Conservation (phyloP, 768 basidiomycete species). For the Mycena chlorophos region DNA sequence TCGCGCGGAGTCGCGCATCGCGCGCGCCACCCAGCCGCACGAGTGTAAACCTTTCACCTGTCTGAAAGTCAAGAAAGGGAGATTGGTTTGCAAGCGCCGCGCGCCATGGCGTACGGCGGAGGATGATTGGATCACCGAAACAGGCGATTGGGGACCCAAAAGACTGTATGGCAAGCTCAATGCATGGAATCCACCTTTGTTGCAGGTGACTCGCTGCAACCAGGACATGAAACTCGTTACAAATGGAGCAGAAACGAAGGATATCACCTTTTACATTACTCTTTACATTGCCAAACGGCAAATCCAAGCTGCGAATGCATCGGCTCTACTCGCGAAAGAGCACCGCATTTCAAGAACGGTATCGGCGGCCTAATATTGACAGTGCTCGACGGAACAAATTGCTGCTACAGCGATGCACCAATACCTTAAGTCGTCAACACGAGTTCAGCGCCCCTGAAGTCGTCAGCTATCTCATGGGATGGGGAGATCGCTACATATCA, state of each 20-base stretch:
- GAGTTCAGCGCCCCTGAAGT: slow-evolving; percentile 34
- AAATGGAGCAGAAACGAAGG: slow-evolving; percentile 33
- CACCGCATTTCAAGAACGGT: slow-evolving; percentile 26
- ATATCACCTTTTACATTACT: slow-evolving; percentile 38
- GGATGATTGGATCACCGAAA: slow-evolving; percentile 25
- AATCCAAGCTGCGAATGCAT: slow-evolving; percentile 31
- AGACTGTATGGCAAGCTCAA: slow-evolving; percentile 26
- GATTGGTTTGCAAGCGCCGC: slow-evolving; percentile 32
- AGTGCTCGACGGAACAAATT: slow-evolving; percentile 16
- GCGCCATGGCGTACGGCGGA: slow-evolving; percentile 29
- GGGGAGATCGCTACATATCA: slow-evolving; percentile 32
- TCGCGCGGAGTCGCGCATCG: slow-evolving; percentile 24
- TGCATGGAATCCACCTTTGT: slow-evolving; percentile 27
- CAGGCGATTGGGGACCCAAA: slow-evolving; percentile 32
- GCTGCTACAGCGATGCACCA: slow-evolving; percentile 28
- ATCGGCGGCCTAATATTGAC: not conserved
- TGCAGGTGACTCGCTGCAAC: slow-evolving; percentile 31
- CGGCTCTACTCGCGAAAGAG: slow-evolving; percentile 41
- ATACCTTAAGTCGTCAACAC: slow-evolving; percentile 30
- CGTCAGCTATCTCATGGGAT: slow-evolving; percentile 37
- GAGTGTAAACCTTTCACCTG: slow-evolving; percentile 28
- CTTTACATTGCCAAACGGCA: slow-evolving; percentile 44
- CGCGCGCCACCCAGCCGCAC: slow-evolving; percentile 34
- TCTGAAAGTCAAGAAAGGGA: slow-evolving; percentile 15
- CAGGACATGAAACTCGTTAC: slow-evolving; percentile 40